Base-by-base conservation (phyloP, 495 filamentous ascomycete species). In the Penicillium alfredii region DNA sequence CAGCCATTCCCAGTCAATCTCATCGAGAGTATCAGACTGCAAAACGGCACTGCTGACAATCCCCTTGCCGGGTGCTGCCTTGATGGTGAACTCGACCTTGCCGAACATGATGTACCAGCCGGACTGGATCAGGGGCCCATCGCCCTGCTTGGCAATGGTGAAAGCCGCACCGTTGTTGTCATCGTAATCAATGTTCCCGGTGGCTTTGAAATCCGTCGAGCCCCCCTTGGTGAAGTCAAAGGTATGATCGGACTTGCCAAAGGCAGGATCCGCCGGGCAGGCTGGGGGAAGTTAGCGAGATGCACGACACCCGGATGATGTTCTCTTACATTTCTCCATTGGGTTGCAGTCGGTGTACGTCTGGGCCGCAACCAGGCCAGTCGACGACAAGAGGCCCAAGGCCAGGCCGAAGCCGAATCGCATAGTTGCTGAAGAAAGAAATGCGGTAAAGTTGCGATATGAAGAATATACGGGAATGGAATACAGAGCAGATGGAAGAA, bases 1-100 rank as follows among this genome's bases (percentile, higher is more conserved):
- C 12, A 86, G 72, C 66, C 84, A 89, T 55, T 90, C 88, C 81
- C 82, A 90, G 58, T 94, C 88, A 38, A 95, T 82, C 54, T 95
- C 88, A 52, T 95, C 88, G 12, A 93, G 69, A 46, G 84, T 79
- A 46, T 93, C 88, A 20, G 84, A 88, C 48, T 87, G 75, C 49
- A 90, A 68, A 25, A 93, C 86, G 34, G 88, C 77, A 38, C 81
- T 86, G 62, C 82, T 88, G 36, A 76, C 71, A 12, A 76, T 80
- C n/a, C 80, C 80, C 2, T 60, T 66, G 18, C 80, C 80, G 0
- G 77, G 68, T 4, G 79, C 78, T 10, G 78, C 69, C 49, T 80
- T 76, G 44, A 82, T 60, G 7, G 62, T 56, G 37, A 71, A 71
- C 25, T 79, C 74, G 20, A 81, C 70, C 32, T 64, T 67, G 8